Evolutionary conservation across 768 basidiomycete species (phyloP).

Genomic region (Leucocoprinus birnbaumii): DNA sequence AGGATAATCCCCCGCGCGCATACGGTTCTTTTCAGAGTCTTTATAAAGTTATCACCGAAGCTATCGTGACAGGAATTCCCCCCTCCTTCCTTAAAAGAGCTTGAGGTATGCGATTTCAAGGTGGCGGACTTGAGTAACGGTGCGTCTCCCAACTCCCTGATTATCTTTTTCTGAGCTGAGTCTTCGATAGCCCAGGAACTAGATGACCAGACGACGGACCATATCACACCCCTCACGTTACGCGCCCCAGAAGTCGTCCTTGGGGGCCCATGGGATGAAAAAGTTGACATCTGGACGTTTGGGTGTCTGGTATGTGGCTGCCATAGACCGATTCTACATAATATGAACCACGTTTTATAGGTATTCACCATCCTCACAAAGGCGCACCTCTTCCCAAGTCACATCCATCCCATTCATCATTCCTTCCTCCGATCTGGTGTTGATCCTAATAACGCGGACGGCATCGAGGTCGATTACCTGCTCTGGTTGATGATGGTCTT

Average conservation of each 20-base stretch:
- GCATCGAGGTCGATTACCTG: not conserved
- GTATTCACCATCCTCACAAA: not conserved
- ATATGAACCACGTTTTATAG: not conserved
- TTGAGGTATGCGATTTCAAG: constrained; percentile 15
- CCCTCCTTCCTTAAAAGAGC: constrained; percentile 15
- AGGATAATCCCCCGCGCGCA: too few relatives aligned
- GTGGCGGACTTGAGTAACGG: constrained; percentile 17
- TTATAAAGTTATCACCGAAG: constrained; percentile 14
- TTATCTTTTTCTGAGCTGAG: not conserved
- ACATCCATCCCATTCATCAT: not conserved
- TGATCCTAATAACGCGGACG: not conserved
- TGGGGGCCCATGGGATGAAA: constrained; percentile 21
- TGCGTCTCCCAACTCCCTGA: not conserved
- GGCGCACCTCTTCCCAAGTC: not conserved
- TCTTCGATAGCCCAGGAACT: constrained; percentile 11
- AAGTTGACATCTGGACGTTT: constrained; percentile 25
- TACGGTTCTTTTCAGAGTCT: too few relatives aligned
- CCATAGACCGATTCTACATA: not conserved
- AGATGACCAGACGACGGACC: constrained; percentile 13
- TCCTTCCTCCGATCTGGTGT: not conserved
- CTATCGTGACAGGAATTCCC: constrained; percentile 17
- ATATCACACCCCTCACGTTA: constrained; percentile 16
- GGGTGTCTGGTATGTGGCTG: constrained; percentile 19
- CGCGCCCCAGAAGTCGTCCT: constrained; percentile 22
- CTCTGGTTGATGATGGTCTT: not conserved